These are phyloP conservation scores for Globisporangium paroecandrum DNA, from an alignment of 352 stramenopile species.

Conservation along the genomic window DNA sequence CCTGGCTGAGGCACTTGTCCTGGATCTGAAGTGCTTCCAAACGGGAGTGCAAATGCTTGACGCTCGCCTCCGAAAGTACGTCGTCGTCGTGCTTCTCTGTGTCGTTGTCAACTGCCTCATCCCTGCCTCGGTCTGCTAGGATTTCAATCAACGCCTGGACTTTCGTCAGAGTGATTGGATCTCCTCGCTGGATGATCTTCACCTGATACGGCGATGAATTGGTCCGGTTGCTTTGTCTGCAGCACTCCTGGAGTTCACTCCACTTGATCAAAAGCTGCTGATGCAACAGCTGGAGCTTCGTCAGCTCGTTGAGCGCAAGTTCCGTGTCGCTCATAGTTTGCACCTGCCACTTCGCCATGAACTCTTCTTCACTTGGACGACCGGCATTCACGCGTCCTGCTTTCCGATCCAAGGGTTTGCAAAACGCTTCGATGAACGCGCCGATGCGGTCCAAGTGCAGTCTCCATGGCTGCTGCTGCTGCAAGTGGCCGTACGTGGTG, in stretches of 20 bases:
- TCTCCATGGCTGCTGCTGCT: constrained; percentile 51
- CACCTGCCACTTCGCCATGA: constrained; percentile 7
- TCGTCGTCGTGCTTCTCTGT: background rate
- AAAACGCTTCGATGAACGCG: constrained; percentile 31
- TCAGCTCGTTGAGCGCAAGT: constrained; percentile 35
- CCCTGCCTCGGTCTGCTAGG: constrained; percentile 5
- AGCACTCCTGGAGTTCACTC: constrained; percentile 48
- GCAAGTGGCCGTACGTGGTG: constrained; percentile 43
- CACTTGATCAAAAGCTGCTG: constrained; percentile 48
- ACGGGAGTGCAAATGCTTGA: constrained; percentile 22
- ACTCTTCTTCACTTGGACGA: too few species aligned
- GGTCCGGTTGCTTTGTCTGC: constrained; percentile 11
- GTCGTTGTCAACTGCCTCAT: background rate
- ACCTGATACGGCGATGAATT: constrained; percentile 10
- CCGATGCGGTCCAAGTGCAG: constrained; percentile 43
- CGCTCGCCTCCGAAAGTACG: background rate
- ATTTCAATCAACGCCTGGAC: constrained; percentile 47
- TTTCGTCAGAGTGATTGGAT: constrained; percentile 31
- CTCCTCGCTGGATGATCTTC: constrained; percentile 20
- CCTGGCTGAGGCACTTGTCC: constrained; percentile 28
- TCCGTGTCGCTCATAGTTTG: constrained; percentile 35
- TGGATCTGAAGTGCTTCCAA: constrained; percentile 33
- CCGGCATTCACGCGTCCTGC: too few species aligned
- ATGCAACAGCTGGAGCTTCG: constrained; percentile 48
- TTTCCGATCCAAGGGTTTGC: background rate